Evolutionary conservation across 345 rosid species (phyloP), one percentile per base, ranked within the genome.

Genomic region (Streptanthus diversifolius): DNA sequence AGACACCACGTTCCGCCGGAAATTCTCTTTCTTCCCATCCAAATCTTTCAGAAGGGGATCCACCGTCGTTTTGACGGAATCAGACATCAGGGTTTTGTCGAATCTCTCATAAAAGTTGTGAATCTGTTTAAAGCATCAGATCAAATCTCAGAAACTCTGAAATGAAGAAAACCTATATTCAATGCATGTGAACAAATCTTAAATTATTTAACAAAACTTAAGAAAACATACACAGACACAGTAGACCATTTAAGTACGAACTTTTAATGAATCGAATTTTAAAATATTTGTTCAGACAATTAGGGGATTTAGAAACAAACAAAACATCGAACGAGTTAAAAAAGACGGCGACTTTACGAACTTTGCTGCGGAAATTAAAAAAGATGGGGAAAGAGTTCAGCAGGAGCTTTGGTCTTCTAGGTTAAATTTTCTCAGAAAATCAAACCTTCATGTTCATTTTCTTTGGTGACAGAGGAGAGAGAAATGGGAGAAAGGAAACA

Each of bases 21-120:
- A 95, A 76, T 81, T 87, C 72, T 84, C 97, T 80, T 95, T 95
- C 82, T 85, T 95, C 85, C 82, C 99, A 71, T 91, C 80, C 41
- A 95, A 88, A 82, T 88, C 97, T 79, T 80, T 89, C 84, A 95
- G 39, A 67, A 89, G 70, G 0, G 96, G 99, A 80, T 95, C 99
- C 53, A 78, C 74, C 60, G 52, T 53, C 47, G 74, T 40, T 66
- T 59, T 66, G 30, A 69, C 53, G 2, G 66, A 36, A 63, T 66
- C 60, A 8, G 91, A 80, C 86, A 88, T 85, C 82, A 29, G 68
- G 39, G 32, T 63, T n/a, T 13, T 27, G 27, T 25, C 49, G 41
- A 36, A 24, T 43, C 68, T 58, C 72, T 47, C 73, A 74, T 66
- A n/a, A 8, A n/a, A 58, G 19, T 17, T 11, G 45, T 8, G 41